Evolutionary conservation across 306 rosid species (phyloP).

Genomic region (Vigna nakashimae): DNA sequence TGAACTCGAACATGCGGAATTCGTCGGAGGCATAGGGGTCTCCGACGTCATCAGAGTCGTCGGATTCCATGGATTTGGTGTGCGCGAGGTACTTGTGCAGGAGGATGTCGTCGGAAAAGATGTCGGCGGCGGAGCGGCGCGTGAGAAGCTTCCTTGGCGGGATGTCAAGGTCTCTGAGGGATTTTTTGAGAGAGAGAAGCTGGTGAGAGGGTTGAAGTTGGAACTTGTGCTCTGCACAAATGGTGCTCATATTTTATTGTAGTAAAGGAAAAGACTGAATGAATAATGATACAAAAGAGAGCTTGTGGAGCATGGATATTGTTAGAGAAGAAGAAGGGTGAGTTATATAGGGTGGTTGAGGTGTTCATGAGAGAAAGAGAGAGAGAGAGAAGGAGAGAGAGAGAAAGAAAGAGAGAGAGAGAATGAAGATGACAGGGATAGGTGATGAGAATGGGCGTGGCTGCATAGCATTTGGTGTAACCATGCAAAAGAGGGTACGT

Average conservation of each 20-base stretch:
- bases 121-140: slow-evolving; percentile 49
- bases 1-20: slow-evolving; percentile 92
- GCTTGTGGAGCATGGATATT: not conserved
- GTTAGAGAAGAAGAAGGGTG: slow-evolving; percentile 38
- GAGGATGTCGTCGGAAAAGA: slow-evolving; percentile 59
- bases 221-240: slow-evolving; percentile 52
- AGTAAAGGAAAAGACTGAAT: not conserved
- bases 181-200: slow-evolving; percentile 52
- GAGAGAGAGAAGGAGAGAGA: not conserved
- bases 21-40: slow-evolving; percentile 81
- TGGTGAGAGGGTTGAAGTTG: slow-evolving; percentile 55
- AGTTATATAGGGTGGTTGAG: slow-evolving; percentile 43
- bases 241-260: slow-evolving; percentile 47
- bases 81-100: slow-evolving; percentile 57
- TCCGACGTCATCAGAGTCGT: slow-evolving; percentile 42
- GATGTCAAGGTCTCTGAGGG: slow-evolving; percentile 54
- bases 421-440: not conserved
- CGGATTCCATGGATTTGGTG: slow-evolving; percentile 43
- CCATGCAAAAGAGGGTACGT: slow-evolving; percentile 84
- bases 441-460: slow-evolving; percentile 54
- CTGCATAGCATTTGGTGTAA: slow-evolving; percentile 64
- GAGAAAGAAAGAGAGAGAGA: not conserved
- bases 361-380: not conserved
- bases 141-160: slow-evolving; percentile 80
- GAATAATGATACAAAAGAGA: not conserved